These are phyloP conservation scores for Cryptosporidium sp. DNA, from an alignment of 169 alveolate species.

Conservation along the genomic window DNA sequence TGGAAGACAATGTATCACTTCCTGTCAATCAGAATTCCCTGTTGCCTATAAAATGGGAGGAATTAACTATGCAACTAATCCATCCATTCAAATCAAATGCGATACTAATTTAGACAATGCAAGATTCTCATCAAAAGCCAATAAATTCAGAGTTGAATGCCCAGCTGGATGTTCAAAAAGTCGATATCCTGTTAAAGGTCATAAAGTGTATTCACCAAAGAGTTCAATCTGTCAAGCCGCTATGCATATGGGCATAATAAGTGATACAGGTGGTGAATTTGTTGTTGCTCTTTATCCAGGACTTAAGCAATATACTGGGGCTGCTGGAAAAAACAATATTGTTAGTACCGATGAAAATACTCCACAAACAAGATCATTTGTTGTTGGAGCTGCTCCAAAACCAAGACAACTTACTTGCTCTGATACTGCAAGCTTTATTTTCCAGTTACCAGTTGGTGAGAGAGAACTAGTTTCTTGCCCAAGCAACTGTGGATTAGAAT, in stretches of 20 bases:
- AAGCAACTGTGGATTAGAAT: conserved; percentile 78
- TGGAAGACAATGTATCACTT: conserved; percentile 81
- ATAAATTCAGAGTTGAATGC: conserved; percentile 75
- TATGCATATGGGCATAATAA: conserved; percentile 89
- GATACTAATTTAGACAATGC: conserved; percentile 75
- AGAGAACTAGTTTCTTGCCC: conserved; percentile 65
- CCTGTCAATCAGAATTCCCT: conserved; percentile 80
- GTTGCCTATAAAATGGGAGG: conserved; percentile 67
- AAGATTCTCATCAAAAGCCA: conserved; percentile 73
- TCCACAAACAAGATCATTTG: conserved; percentile 81
- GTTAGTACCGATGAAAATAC: conserved; percentile 70
- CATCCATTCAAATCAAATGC: conserved; percentile 77
- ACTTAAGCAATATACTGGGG: conserved; percentile 70
- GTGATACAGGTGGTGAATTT: conserved; percentile 81
- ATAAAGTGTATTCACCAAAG: conserved; percentile 77
- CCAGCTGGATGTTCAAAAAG: conserved; percentile 78
- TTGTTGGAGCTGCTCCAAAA: conserved; percentile 86
- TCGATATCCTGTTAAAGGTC: conserved; percentile 76
- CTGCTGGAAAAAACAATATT: conserved; percentile 76
- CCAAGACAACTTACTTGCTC: conserved; percentile 71
- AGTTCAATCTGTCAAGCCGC: conserved; percentile 91
- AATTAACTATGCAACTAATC: conserved; percentile 75
- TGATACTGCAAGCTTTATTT: conserved; percentile 51
- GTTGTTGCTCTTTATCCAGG: conserved; percentile 79
- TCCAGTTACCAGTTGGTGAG: conserved; percentile 73